phyloP scores from a whole-genome alignment of 2,329 filamentous ascomycete genomes.

The Lecanoromycetidae sp. region DNA sequence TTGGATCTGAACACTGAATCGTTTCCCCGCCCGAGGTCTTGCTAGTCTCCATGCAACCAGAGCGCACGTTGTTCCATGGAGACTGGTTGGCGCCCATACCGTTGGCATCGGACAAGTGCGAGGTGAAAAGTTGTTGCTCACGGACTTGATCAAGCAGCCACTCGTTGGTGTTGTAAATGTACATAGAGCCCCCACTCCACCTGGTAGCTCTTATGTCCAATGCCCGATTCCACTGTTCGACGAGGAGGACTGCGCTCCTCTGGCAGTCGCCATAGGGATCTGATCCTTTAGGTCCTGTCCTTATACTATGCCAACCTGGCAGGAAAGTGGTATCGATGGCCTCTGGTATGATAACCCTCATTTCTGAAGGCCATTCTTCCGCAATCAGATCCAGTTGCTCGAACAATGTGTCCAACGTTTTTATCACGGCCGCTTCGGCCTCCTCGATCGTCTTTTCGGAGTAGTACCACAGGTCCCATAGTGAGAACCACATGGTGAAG shows the following conservation, averaged over 20 bases:
- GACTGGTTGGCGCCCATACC: conserved; percentile 26
- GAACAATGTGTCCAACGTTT: conserved; percentile 26
- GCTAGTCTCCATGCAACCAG: conserved; percentile 25
- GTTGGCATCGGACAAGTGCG: conserved; percentile 26
- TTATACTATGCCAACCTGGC: conserved; percentile 23
- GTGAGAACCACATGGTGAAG: conserved; percentile 28
- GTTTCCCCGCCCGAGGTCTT: conserved; percentile 13
- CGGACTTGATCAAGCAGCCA: conserved; percentile 30
- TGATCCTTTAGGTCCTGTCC: conserved; percentile 13
- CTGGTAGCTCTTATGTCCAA: conserved; percentile 23
- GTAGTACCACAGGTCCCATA: conserved; percentile 31
- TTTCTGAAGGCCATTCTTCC: conserved; percentile 22
- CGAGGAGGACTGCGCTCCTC: conserved; percentile 26
- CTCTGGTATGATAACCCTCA: conserved; percentile 29
- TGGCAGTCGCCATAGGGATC: conserved; percentile 22
- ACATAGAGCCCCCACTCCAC: conserved; percentile 27
- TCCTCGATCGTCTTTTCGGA: conserved; percentile 21
- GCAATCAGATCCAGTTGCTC: conserved; percentile 25
- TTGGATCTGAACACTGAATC: conserved; percentile 27
- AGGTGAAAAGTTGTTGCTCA: conserved; percentile 27
- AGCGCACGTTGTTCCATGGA: conserved; percentile 28
- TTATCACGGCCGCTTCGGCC: conserved; percentile 22
- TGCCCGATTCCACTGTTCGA: conserved; percentile 27
- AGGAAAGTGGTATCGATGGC: conserved; percentile 31
- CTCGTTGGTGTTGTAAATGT: conserved; percentile 30